Evolutionary conservation across 208 protist species (phyloP), one percentile per base, ranked within the genome.

Genomic region (Tritrichomonas foetus): DNA sequence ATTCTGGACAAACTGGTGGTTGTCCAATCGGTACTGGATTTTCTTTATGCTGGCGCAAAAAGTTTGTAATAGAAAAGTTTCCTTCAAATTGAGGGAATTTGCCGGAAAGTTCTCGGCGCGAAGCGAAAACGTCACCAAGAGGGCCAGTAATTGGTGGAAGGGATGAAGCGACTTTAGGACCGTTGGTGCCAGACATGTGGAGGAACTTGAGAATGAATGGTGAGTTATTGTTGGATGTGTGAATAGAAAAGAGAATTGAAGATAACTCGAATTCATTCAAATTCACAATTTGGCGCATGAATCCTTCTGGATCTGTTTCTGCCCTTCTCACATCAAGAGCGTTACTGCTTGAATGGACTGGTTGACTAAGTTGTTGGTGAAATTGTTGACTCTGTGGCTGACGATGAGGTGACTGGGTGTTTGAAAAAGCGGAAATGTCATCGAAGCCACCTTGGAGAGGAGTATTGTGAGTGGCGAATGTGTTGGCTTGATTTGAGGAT

Each of bases 21-120:
- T 89, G 78, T 13, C 78, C 78, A 61, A 57, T 27, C 39, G 78
- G 78, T 57, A 49, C 16, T 89, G 78, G 78, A 11, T 89, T 89
- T 8, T 41, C 78, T 27, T 57, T 53, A 49, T 89, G 25, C 3
- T 13, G 27, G 1, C 33, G 1, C 78, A 89, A 44, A 30, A 89
- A 89, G 8, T 53, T n/a, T 0, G 41, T 47, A 1, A 89, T 22
- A 39, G 78, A 41, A 20, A 57, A 89, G 27, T 89, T 89, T 13
- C 78, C 78, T 89, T 89, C 78, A 20, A 57, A 89, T 27, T 57
- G 41, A 11, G 78, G 8, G 22, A 44, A 89, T 14, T 53, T 53
- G 0, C 20, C 3, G 1, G 47, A 41, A 47, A 89, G 39, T 3
- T 33, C 0, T 57, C 57, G 53, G 0, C 44, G 5, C 33, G 78